Base-by-base conservation (phyloP, 2,329 filamentous ascomycete species). In the Exophiala sp. region DNA sequence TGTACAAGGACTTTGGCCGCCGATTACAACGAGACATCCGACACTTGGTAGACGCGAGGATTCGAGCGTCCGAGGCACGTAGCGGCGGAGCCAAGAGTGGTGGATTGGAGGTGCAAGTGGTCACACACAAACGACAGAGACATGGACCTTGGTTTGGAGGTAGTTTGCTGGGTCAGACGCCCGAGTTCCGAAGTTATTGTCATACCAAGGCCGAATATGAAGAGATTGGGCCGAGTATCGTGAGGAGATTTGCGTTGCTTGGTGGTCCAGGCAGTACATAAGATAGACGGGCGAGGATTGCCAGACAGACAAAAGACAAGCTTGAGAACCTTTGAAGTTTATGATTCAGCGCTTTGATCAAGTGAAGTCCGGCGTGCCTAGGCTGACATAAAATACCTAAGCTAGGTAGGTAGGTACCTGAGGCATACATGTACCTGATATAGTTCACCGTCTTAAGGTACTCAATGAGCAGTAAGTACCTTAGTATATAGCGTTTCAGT, bases 101-200 rank as follows among this genome's bases (percentile, higher is more conserved):
- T 63, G 93, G 94, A 58, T 73, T 98, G 61, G 94, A 98, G 48
- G 93, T 98, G 27, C 89, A 95, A 66, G 93, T 98, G 61, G 94
- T 98, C 61, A 88, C 89, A 40, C 93, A 98, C 77, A 96, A 95
- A 79, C 80, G 93, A 68, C 93, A 98, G 78, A 79, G 91, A 65
- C 91, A 98, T 68, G 93, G 93, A 14, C 93, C 93, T 24, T 98
- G 93, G 93, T 98, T 98, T 67, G 93, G 93, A 69, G 93, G 93
- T 62, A 95, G 88, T 73, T 77, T 98, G 71, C 76, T 98, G 54
- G 94, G 91, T 48, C 91, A 97, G 75, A 98, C 93, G 5, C 91
- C 94, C 3, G 94, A 98, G 71, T 98, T 98, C 78, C 82, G 88
- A 68, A 96, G 89, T 66, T 98, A 97, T 74, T 98, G 93, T 75